Percentiles rank a stretch among this genome's conserved stretches.
These are phyloP conservation scores for Verbena officinalis DNA, from an alignment of 257 asterid genomes.

Conservation along the genomic window DNA sequence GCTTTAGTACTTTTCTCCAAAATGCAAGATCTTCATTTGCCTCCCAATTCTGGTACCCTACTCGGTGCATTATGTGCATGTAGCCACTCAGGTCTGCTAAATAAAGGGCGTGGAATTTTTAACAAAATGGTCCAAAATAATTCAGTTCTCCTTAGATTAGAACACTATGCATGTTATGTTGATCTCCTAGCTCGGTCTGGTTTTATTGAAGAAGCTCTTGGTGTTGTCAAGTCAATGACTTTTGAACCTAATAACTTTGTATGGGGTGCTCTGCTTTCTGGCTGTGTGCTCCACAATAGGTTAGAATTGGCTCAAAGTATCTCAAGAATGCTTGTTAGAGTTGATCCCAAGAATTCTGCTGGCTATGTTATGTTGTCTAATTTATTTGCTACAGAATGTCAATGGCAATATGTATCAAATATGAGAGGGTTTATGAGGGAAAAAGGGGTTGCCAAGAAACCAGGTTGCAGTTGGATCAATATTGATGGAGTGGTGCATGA, in stretches of 20 bases:
- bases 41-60: constrained; percentile 52
- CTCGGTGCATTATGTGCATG: constrained; percentile 63
- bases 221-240: constrained; percentile 55
- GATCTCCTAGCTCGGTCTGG: constrained; percentile 76
- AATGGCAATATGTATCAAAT: constrained; percentile 55
- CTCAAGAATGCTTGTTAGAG: constrained; percentile 57
- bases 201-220: constrained; percentile 64
- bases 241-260: constrained; percentile 62
- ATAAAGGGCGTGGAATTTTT: constrained; percentile 60
- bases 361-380: constrained; percentile 84
- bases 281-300: constrained; percentile 60
- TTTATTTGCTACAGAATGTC: constrained; percentile 56
- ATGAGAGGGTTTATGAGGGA: constrained; percentile 65
- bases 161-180: constrained; percentile 73
- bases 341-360: constrained; percentile 69
- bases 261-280: constrained; percentile 76
- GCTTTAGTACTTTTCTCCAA: constrained; percentile 51
- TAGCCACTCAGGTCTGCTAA: constrained; percentile 59
- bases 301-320: constrained; percentile 53
- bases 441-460: constrained; percentile 61
- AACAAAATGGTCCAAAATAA: constrained; percentile 36
- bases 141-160: constrained; percentile 48
- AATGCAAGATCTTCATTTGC: constrained; percentile 43
- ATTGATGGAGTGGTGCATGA: constrained; percentile 53
- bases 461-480: constrained; percentile 72